Percentiles rank a stretch among this genome's conserved stretches.
These are phyloP conservation scores for Amylocarpus encephaloides DNA, from an alignment of 2,329 filamentous ascomycete species.

Conservation along the genomic window DNA sequence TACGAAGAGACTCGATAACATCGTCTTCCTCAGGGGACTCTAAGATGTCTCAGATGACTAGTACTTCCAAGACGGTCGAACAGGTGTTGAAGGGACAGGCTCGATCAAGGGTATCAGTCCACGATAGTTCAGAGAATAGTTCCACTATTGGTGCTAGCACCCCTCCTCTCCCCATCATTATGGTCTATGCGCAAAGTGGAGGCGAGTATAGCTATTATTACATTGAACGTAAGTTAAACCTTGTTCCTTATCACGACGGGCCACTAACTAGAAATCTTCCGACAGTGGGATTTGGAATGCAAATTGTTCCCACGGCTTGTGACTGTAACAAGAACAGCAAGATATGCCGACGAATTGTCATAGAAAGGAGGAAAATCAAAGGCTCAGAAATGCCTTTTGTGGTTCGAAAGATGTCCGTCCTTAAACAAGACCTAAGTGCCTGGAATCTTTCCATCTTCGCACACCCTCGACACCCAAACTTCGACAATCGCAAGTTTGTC, in stretches of 20 bases:
- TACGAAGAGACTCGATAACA: background rate
- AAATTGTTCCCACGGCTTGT: background rate
- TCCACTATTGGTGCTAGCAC: background rate
- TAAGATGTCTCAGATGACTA: background rate
- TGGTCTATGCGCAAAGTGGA: conserved; percentile 1
- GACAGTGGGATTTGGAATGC: background rate
- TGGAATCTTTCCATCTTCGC: conserved; percentile 3
- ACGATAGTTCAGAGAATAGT: conserved; percentile 1
- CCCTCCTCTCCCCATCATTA: conserved; percentile 7
- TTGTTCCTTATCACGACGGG: background rate
- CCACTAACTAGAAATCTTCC: background rate
- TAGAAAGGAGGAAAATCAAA: background rate
- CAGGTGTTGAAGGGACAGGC: conserved; percentile 2
- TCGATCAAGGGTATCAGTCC: conserved; percentile 2
- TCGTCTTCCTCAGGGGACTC: conserved; percentile 1
- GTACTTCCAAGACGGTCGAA: conserved; percentile 1
- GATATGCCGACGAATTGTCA: background rate
- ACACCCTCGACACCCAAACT: background rate
- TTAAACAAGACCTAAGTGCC: background rate
- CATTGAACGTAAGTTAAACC: conserved; percentile 9
- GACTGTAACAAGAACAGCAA: conserved; percentile 1
- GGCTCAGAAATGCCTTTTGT: conserved; percentile 1
- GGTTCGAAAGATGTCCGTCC: background rate
- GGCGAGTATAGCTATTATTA: conserved; percentile 3
- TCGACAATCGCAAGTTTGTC: background rate